A percentile compares a stretch with the other conserved stretches of the same genome.
Conservation (phyloP, 257 asterid species). For the Ajuga chamaepitys region DNA sequence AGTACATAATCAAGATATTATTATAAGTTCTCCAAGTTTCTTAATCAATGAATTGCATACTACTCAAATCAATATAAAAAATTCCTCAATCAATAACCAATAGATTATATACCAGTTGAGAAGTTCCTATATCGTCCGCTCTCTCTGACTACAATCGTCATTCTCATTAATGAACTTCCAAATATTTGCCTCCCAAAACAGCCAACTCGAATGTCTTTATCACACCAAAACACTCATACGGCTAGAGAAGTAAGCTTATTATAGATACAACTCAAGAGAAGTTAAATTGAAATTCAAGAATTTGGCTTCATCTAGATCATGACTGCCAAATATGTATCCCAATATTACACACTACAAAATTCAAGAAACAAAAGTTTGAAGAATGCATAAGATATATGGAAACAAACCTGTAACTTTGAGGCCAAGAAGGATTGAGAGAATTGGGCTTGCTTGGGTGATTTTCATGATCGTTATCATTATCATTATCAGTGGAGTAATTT, state of each 20-base stretch:
- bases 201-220: too few species aligned
- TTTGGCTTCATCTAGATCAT: background rate
- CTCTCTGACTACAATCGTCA: too few species aligned
- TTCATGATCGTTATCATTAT: conserved; percentile 23
- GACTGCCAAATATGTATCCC: background rate
- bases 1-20: background rate
- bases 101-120: background rate
- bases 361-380: background rate
- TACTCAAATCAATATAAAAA: background rate
- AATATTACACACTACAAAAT: background rate
- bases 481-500: conserved; percentile 34
- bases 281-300: background rate
- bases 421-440: conserved; percentile 67
- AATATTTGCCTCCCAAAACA: too few species aligned
- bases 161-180: too few species aligned
- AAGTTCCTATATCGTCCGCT: background rate
- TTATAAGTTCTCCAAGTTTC: background rate
- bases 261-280: too few species aligned
- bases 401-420: conserved; percentile 87
- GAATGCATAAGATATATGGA: background rate
- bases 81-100: too few species aligned
- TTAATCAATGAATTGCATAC: background rate
- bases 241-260: too few species aligned
- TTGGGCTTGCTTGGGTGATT: conserved; percentile 33
- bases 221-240: too few species aligned